A percentile compares a stretch with the other conserved stretches of the same genome.
Evolutionary conservation across 805 yeast species (phyloP).

Genomic region (Wickerhamiella domercqiae): DNA sequence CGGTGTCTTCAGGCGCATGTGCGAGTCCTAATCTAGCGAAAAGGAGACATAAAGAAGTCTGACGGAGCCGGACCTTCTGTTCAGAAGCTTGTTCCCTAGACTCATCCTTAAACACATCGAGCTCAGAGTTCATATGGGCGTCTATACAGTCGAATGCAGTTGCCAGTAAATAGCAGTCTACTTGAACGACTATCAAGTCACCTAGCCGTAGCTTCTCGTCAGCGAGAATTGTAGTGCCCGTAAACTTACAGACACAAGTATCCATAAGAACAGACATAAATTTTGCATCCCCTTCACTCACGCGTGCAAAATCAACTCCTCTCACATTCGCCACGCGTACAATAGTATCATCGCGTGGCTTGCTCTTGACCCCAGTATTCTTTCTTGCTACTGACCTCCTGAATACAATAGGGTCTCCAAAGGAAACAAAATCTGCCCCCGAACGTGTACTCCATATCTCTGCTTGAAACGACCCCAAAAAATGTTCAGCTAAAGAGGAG

Average conservation of each 20-base stretch:
- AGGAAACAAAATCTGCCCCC: slow-evolving; percentile 20
- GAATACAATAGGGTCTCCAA: slow-evolving; percentile 21
- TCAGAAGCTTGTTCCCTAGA: slow-evolving; percentile 41
- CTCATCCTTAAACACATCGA: slow-evolving; percentile 17
- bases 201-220: slow-evolving; percentile 53
- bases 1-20: too few relatives aligned
- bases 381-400: slow-evolving; percentile 12
- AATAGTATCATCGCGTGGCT: slow-evolving; percentile 16
- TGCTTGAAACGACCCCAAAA: slow-evolving; percentile 25
- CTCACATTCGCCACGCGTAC: slow-evolving; percentile 22
- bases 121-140: background rate
- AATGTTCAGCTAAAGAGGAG: slow-evolving; percentile 8
- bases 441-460: slow-evolving; percentile 26
- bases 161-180: slow-evolving; percentile 45
- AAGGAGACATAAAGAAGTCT: slow-evolving; percentile 37
- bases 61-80: slow-evolving; percentile 35
- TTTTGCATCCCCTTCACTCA: slow-evolving; percentile 54
- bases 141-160: slow-evolving; percentile 5
- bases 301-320: slow-evolving; percentile 55
- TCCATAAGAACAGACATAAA: slow-evolving; percentile 52
- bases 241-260: slow-evolving; percentile 37
- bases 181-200: slow-evolving; percentile 53
- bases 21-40: slow-evolving; percentile 35
- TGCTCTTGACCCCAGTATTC: background rate
- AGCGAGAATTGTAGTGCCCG: slow-evolving; percentile 42